Conservation (phyloP, 306 rosid genomes). For the Lotus japonicus region DNA sequence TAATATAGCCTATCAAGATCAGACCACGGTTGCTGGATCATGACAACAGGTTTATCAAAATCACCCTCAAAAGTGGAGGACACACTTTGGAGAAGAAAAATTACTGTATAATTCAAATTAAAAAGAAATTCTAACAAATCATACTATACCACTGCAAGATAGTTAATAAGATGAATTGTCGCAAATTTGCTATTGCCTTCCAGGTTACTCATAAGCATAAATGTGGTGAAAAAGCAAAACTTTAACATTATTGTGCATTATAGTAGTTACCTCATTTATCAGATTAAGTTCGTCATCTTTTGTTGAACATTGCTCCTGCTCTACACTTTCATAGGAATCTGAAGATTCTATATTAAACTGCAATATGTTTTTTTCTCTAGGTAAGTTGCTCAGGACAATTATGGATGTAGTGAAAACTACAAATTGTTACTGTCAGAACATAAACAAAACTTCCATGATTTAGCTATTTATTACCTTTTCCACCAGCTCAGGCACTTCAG, state of each 20-base stretch:
- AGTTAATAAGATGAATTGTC: neutral
- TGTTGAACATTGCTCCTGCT: slow-evolving; percentile 8
- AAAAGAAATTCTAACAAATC: neutral
- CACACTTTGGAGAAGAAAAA: neutral
- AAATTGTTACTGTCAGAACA: neutral
- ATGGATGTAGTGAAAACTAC: neutral
- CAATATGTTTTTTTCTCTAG: slow-evolving; percentile 3
- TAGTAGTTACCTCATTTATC: slow-evolving; percentile 33
- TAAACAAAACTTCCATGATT: slow-evolving; percentile 6
- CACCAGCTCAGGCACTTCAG: slow-evolving; percentile 24
- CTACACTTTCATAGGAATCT: slow-evolving; percentile 18
- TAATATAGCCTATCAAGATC: neutral
- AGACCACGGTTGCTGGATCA: neutral
- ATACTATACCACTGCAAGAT: neutral
- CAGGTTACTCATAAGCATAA: neutral
- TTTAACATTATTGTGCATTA: neutral
- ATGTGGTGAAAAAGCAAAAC: neutral
- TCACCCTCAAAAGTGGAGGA: neutral
- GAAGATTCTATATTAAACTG: slow-evolving; percentile 4
- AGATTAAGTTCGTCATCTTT: slow-evolving; percentile 33
- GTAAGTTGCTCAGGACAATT: slow-evolving; percentile 3
- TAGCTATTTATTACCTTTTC: slow-evolving; percentile 44
- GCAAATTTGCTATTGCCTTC: neutral
- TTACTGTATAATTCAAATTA: neutral
- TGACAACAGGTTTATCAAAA: neutral